These are phyloP conservation scores for Diplodia scrobiculata DNA, from an alignment of 2,329 filamentous ascomycete species.

Conservation along the genomic window DNA sequence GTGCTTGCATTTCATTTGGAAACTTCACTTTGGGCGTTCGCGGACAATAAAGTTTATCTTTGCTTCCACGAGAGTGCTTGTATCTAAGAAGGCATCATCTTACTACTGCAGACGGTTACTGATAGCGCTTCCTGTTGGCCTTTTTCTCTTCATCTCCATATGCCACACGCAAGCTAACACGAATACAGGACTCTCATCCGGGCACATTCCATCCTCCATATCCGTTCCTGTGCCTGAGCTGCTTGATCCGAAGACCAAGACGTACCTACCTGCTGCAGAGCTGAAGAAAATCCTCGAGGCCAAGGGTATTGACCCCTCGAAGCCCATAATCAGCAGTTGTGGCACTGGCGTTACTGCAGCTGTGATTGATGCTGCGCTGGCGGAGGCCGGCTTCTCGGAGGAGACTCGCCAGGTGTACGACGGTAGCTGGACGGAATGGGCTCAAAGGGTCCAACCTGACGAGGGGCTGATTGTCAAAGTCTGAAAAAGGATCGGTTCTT, in stretches of 20 bases:
- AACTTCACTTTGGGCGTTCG: neutral
- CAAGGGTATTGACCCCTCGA: slow-evolving; percentile 76
- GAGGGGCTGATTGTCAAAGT: slow-evolving; percentile 65
- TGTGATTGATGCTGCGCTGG: slow-evolving; percentile 83
- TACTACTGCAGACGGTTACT: neutral
- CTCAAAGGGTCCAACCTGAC: slow-evolving; percentile 63
- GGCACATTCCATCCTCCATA: slow-evolving; percentile 87
- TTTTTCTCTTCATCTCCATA: neutral
- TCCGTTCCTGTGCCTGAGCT: slow-evolving; percentile 79
- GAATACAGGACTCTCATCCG: slow-evolving; percentile 66
- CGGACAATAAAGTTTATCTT: neutral
- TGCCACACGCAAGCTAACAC: neutral
- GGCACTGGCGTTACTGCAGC: slow-evolving; percentile 94
- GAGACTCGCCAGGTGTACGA: slow-evolving; percentile 80
- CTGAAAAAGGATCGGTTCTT: neutral
- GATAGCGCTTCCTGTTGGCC: neutral
- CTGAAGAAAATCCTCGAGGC: slow-evolving; percentile 73
- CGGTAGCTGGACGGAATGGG: slow-evolving; percentile 95
- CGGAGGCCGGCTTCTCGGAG: slow-evolving; percentile 72
- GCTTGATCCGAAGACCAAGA: slow-evolving; percentile 80
- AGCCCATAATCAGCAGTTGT: slow-evolving; percentile 83
- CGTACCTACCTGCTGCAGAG: slow-evolving; percentile 71
- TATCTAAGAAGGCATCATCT: neutral
- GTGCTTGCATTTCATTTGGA: slow-evolving; percentile 50
- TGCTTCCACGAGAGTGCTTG: neutral